A percentile compares a stretch with the other conserved stretches of the same genome.
Conservation (phyloP, 192 early-diverging fungal genomes). For the Mortierella antarctica region DNA sequence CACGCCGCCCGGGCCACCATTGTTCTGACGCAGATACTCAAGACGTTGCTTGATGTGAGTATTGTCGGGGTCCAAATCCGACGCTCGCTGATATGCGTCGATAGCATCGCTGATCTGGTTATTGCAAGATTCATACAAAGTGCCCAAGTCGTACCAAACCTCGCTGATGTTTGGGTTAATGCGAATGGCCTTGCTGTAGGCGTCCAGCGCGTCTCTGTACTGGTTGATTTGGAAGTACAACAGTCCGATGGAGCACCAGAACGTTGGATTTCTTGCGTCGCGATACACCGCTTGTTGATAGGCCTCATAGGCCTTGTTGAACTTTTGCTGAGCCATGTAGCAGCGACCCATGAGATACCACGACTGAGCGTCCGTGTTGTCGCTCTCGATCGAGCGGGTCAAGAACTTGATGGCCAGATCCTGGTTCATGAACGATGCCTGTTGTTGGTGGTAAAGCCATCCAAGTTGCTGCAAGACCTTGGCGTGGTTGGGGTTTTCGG, state of each 20-base stretch:
- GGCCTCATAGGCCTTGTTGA: slow-evolving; percentile 95
- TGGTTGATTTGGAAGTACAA: slow-evolving; percentile 97
- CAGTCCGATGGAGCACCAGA: slow-evolving; percentile 99
- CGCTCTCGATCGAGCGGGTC: slow-evolving; percentile 83
- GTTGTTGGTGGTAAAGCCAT: slow-evolving; percentile 94
- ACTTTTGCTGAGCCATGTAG: slow-evolving; percentile 96
- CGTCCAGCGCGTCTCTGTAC: slow-evolving; percentile 96
- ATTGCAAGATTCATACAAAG: slow-evolving; percentile 97
- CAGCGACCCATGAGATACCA: slow-evolving; percentile 97
- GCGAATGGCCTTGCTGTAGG: slow-evolving; percentile 94
- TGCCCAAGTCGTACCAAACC: slow-evolving; percentile 98
- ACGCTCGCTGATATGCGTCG: slow-evolving; percentile 94
- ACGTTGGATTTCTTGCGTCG: slow-evolving; percentile 93
- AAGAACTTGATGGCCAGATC: slow-evolving; percentile 86
- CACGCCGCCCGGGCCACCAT: slow-evolving; percentile 21
- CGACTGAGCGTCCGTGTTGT: slow-evolving; percentile 90
- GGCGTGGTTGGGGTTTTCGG: slow-evolving; percentile 90
- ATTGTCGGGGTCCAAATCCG: slow-evolving; percentile 93
- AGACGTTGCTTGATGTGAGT: slow-evolving; percentile 87
- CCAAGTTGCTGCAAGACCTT: slow-evolving; percentile 97
- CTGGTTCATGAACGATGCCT: slow-evolving; percentile 84
- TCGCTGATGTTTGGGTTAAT: slow-evolving; percentile 94
- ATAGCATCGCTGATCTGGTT: slow-evolving; percentile 97
- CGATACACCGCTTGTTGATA: slow-evolving; percentile 98
- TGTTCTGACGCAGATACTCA: slow-evolving; percentile 49